Conservation (phyloP, 2,329 filamentous ascomycete genomes). For the Pezicula carpinea region DNA sequence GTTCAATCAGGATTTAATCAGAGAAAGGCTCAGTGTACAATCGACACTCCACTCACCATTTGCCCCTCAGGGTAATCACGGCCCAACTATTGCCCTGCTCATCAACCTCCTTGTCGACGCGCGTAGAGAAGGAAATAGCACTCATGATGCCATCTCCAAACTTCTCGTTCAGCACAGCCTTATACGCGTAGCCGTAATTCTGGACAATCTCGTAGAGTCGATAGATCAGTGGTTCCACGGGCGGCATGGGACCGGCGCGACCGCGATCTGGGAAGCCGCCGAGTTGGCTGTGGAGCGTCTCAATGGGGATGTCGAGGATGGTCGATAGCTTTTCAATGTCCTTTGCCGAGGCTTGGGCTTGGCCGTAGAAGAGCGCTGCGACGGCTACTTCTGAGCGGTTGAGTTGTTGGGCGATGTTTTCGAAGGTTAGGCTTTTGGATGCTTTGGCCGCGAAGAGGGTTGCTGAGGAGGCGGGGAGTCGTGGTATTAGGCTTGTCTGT, state of each 20-base stretch:
- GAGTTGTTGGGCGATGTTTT: constrained; percentile 67
- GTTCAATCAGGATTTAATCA: too few species aligned
- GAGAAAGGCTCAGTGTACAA: constrained; percentile 53
- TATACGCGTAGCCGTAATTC: constrained; percentile 95
- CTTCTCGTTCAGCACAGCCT: constrained; percentile 94
- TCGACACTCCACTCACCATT: constrained; percentile 72
- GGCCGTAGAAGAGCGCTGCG: constrained; percentile 88
- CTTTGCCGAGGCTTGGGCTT: constrained; percentile 66
- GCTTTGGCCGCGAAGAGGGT: constrained; percentile 81
- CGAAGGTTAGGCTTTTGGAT: constrained; percentile 69
- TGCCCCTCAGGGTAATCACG: constrained; percentile 80
- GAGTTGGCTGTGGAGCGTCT: constrained; percentile 56
- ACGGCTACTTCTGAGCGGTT: constrained; percentile 83
- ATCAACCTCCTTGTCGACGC: constrained; percentile 91
- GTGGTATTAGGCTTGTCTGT: constrained; percentile 60
- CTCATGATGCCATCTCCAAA: constrained; percentile 95
- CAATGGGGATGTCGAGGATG: constrained; percentile 56
- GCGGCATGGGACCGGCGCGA: constrained; percentile 74
- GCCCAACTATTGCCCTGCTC: constrained; percentile 77
- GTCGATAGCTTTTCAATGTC: constrained; percentile 64
- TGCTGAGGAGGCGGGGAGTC: constrained; percentile 65
- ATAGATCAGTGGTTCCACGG: constrained; percentile 83
- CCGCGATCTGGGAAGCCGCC: constrained; percentile 77
- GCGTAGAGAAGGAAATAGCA: constrained; percentile 84
- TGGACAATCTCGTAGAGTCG: constrained; percentile 90